These are phyloP conservation scores for Phytopythium oedochilum DNA, from an alignment of 352 stramenopile genomes.

Conservation along the genomic window DNA sequence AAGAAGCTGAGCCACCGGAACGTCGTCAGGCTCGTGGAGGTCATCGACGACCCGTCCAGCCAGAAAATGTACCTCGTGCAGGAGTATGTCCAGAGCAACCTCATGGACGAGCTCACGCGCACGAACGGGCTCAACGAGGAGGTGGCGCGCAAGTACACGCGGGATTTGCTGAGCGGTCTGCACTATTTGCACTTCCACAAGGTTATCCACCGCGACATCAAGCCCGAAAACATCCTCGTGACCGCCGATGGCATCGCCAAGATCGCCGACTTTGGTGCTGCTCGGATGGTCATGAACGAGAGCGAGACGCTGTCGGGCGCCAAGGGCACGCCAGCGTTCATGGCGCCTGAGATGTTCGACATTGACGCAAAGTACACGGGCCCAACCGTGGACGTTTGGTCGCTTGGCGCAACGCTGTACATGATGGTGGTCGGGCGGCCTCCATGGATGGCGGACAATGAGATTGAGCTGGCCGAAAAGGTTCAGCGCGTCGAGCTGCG, in stretches of 20 bases:
- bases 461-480: constrained; percentile 82
- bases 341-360: constrained; percentile 91
- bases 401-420: constrained; percentile 87
- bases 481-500: constrained; percentile 87
- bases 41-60: constrained; percentile 92
- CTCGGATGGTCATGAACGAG: constrained; percentile 90
- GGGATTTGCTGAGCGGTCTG: constrained; percentile 85
- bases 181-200: constrained; percentile 93
- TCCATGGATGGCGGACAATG: constrained; percentile 88
- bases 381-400: constrained; percentile 86
- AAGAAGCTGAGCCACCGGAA: constrained; percentile 94
- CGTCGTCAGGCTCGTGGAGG: constrained; percentile 92
- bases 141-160: constrained; percentile 82
- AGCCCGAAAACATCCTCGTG: constrained; percentile 87
- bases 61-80: constrained; percentile 96
- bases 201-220: constrained; percentile 92
- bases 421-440: constrained; percentile 91
- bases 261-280: constrained; percentile 89
- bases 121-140: constrained; percentile 58
- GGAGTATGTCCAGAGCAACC: constrained; percentile 92
- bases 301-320: constrained; percentile 79
- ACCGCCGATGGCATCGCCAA: constrained; percentile 81
- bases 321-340: constrained; percentile 87
- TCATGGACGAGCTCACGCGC: constrained; percentile 87
- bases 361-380: constrained; percentile 86